These are phyloP conservation scores for Cryptococcus sp. DNA, from an alignment of 1,284 basidiomycete genomes.

Conservation along the genomic window DNA sequence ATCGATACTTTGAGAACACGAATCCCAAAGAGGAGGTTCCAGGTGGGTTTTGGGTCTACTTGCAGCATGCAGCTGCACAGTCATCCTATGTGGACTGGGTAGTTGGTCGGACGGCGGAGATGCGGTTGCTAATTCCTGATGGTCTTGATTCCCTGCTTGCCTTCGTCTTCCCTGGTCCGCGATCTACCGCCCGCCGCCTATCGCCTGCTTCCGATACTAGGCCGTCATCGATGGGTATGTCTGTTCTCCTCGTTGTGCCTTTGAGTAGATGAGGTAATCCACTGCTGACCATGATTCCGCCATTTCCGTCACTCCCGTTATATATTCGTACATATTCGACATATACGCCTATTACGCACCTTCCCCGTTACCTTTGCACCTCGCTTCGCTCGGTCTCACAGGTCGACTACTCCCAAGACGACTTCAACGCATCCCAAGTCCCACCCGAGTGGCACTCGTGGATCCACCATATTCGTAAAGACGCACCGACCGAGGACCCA, in stretches of 20 bases:
- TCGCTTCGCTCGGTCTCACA: constrained; percentile 56
- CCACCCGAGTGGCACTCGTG: constrained; percentile 94
- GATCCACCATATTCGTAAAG: constrained; percentile 84
- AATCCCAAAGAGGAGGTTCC: constrained; percentile 81
- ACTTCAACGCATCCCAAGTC: constrained; percentile 85
- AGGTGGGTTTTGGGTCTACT: constrained; percentile 58
- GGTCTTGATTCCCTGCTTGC: no score
- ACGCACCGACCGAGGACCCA: constrained; percentile 73
- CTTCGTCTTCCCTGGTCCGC: no score
- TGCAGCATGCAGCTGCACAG: neutral
- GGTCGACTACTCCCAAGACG: constrained; percentile 88
- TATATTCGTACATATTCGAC: no score
- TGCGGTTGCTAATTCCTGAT: no score
- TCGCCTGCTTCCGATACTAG: constrained; percentile 9
- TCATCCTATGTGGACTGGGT: neutral
- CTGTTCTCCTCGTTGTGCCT: neutral
- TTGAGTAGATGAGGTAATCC: no score
- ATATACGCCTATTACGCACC: neutral
- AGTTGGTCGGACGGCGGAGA: no score
- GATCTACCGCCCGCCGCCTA: neutral
- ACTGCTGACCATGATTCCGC: no score
- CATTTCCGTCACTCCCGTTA: no score
- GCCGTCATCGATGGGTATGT: constrained; percentile 30
- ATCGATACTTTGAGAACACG: constrained; percentile 87
- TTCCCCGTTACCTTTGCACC: neutral